phyloP scores from a whole-genome alignment of 2,329 filamentous ascomycete genomes.

The Xylariaceae sp. region DNA sequence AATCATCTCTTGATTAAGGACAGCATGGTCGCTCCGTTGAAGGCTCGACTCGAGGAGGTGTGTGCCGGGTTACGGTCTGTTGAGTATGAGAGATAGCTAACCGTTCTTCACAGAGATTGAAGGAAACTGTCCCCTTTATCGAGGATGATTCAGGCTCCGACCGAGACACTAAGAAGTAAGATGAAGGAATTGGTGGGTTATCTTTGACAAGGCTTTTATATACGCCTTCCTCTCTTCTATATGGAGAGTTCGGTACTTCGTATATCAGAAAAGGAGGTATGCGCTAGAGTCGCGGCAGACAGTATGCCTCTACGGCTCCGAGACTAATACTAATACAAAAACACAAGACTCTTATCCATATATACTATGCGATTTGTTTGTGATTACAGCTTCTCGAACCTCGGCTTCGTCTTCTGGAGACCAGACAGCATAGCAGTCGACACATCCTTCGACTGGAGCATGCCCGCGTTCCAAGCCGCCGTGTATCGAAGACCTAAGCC shows the following conservation, averaged over 20 bases:
- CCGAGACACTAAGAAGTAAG: conserved; percentile 31
- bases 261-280: neutral
- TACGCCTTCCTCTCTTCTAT: neutral
- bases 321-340: conserved; percentile 12
- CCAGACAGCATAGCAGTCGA: conserved; percentile 68
- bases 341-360: neutral
- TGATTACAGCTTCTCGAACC: conserved; percentile 72
- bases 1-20: conserved; percentile 70
- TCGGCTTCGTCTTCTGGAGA: conserved; percentile 71
- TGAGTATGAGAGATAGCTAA: conserved; percentile 14
- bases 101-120: conserved; percentile 38
- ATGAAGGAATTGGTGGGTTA: neutral
- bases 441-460: conserved; percentile 76
- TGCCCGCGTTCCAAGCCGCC: conserved; percentile 78
- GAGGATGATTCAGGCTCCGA: conserved; percentile 49
- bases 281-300: neutral
- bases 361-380: neutral
- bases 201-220: neutral
- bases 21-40: conserved; percentile 63
- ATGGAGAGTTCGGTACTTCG: neutral
- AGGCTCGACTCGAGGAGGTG: conserved; percentile 64
- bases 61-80: neutral
- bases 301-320: neutral
- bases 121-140: conserved; percentile 47
- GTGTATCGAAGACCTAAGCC: conserved; percentile 69